Evolutionary conservation across 1,284 basidiomycete species (phyloP).

Genomic region (Cryptococcus hybrid): DNA sequence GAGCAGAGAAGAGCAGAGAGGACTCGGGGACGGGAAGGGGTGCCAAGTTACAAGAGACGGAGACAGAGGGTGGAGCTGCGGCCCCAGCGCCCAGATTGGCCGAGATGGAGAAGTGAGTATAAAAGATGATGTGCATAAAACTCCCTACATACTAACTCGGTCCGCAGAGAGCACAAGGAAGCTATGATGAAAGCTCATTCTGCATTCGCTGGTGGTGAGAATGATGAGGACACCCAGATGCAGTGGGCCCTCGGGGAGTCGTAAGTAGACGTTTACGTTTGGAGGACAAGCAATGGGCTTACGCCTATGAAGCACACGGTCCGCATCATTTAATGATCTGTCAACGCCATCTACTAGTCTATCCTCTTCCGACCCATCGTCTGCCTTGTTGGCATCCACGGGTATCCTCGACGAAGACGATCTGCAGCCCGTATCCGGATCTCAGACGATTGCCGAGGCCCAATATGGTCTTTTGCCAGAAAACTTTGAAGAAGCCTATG

Average conservation of each 20-base stretch:
- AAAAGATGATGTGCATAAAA: too few relatives aligned
- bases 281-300: not conserved
- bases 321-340: too few relatives aligned
- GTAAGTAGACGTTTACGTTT: constrained; percentile 8
- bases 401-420: constrained; percentile 45
- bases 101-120: constrained; percentile 24
- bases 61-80: constrained; percentile 36
- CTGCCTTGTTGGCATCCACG: constrained; percentile 23
- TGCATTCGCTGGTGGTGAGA: constrained; percentile 33
- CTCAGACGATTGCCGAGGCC: not conserved
- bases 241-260: constrained; percentile 38
- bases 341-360: not conserved
- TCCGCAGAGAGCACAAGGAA: constrained; percentile 28
- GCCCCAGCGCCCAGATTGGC: constrained; percentile 15
- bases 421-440: constrained; percentile 1
- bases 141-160: not conserved
- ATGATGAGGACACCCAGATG: constrained; percentile 26
- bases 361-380: constrained; percentile 11
- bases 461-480: constrained; percentile 32
- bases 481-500: constrained; percentile 78
- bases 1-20: constrained; percentile 21
- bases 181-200: constrained; percentile 35
- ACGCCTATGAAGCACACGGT: not conserved
- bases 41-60: constrained; percentile 59
- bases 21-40: constrained; percentile 37